These are phyloP conservation scores for Coemansia pectinata DNA, from an alignment of 192 early-diverging fungal species.

Conservation along the genomic window DNA sequence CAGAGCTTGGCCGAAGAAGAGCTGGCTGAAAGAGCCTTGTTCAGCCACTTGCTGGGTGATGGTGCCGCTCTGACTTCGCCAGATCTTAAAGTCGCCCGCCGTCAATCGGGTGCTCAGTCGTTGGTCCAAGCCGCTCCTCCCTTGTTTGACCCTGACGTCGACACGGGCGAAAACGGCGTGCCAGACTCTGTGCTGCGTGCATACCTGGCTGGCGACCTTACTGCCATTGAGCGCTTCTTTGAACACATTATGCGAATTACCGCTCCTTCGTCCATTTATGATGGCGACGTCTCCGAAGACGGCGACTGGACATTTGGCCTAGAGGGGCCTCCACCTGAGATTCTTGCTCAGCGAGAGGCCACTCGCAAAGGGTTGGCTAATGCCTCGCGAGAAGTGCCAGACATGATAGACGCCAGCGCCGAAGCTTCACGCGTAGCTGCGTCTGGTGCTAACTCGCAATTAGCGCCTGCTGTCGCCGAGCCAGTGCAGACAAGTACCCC, in stretches of 20 bases:
- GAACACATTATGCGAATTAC: slow-evolving; percentile 51
- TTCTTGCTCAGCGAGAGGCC: slow-evolving; percentile 18
- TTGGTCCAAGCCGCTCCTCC: slow-evolving; percentile 7
- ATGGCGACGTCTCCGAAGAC: slow-evolving; percentile 35
- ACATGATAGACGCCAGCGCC: slow-evolving; percentile 40
- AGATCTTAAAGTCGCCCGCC: slow-evolving; percentile 17
- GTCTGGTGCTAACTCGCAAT: slow-evolving; percentile 8
- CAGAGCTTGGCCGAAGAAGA: slow-evolving; percentile 26
- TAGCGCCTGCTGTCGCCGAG: background rate
- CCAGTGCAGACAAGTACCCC: background rate
- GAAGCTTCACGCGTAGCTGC: slow-evolving; percentile 19
- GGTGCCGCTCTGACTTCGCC: slow-evolving; percentile 40
- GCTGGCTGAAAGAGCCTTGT: slow-evolving; percentile 31
- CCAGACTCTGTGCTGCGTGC: slow-evolving; percentile 50
- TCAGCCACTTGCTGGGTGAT: slow-evolving; percentile 46
- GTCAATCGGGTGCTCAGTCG: slow-evolving; percentile 17
- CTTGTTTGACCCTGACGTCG: slow-evolving; percentile 34
- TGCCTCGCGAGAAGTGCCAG: slow-evolving; percentile 33
- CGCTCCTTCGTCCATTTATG: slow-evolving; percentile 40
- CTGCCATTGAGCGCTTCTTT: slow-evolving; percentile 52
- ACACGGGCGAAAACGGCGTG: slow-evolving; percentile 41
- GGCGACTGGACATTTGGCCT: slow-evolving; percentile 53
- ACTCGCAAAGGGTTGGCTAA: slow-evolving; percentile 3
- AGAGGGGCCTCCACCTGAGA: slow-evolving; percentile 45
- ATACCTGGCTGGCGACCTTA: slow-evolving; percentile 45